Evolutionary conservation across 1,284 basidiomycete genomes (phyloP), one percentile per base, ranked within the genome.

Genomic region (Cutaneotrichosporon curvatum): DNA sequence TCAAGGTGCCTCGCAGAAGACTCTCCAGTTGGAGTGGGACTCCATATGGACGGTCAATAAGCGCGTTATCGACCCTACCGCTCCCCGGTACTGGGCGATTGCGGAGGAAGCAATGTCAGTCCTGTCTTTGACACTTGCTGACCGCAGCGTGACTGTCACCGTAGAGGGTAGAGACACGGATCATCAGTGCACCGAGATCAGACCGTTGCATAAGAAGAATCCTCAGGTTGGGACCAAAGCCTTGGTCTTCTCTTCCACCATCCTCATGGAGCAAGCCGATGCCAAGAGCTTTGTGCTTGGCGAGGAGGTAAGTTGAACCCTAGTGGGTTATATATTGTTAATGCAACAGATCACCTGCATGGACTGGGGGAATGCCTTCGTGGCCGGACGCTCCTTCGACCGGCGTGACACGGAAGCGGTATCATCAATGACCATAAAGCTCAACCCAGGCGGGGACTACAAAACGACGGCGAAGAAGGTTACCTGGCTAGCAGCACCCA

Each of bases 301-400:
- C 20, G 40, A 42, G 32, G 40, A 42, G 32, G 40, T 34, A 15
- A 42, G 40, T 21, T 40, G 25, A 7, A 7, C 8, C 25, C 12
- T 12, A 12, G 12, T 7, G 14, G 14, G 4, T 18, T 16, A 20
- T 6, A 15, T 18, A 8, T 11, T 12, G 11, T 3, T 8, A 4
- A 15, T 32, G 31, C 40, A 18, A 18, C 40, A 42, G 40, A 23
- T 42, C 40, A 42, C 40, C 12, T 35, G 31, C 20, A 42, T 42
- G 40, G 40, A 42, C 40, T 42, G 31, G 15, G 40, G 31, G 5
- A 42, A 33, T 9, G 40, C 21, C 7, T 20, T 42, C n/a, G 32
- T 42, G 8, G 12, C 25, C 8, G 25, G 25, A 7, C 25, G 25
- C 21, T 22, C 30, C 10, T 33, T 31, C 5, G 14, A 33, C 31